Conservation (phyloP, 163 green algal species). For the Picocystis sp. region DNA sequence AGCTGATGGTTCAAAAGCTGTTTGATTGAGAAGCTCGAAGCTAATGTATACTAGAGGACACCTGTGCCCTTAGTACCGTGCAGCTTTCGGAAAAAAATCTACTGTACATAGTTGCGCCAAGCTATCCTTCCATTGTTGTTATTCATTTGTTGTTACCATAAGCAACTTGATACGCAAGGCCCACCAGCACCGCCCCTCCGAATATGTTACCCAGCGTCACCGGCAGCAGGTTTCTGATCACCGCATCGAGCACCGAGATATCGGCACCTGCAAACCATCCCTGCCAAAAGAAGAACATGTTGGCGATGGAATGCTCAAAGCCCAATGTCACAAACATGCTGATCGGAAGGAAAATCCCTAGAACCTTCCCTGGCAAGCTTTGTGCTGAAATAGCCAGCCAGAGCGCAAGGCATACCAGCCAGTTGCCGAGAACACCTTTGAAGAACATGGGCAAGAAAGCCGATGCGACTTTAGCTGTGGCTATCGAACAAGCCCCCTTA, state of each 20-base stretch:
- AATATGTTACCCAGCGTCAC: constrained; percentile 58
- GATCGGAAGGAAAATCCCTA: constrained; percentile 54
- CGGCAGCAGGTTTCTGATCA: constrained; percentile 46
- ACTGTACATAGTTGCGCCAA: too few relatives aligned
- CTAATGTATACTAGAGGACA: too few relatives aligned
- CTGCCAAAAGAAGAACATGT: constrained; percentile 62
- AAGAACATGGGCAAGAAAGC: constrained; percentile 9
- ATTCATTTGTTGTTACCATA: too few relatives aligned
- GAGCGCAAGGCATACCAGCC: constrained; percentile 49
- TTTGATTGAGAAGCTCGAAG: too few relatives aligned
- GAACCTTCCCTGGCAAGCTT: constrained; percentile 38
- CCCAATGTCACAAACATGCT: constrained; percentile 47
- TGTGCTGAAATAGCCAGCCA: constrained; percentile 37
- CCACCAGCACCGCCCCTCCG: constrained; percentile 41
- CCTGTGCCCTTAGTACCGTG: too few relatives aligned
- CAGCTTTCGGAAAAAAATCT: too few relatives aligned
- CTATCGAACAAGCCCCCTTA: constrained; percentile 3
- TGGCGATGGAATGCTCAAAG: constrained; percentile 53
- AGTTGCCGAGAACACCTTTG: constrained; percentile 37
- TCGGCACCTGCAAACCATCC: constrained; percentile 33
- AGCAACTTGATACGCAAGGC: constrained; percentile 12
- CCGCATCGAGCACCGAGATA: constrained; percentile 27
- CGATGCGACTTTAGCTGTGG: constrained; percentile 5
- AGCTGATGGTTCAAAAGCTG: too few relatives aligned
- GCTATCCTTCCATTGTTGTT: too few relatives aligned